Conservation (phyloP, 441 rosid species). For the Mallotus japonicus region DNA sequence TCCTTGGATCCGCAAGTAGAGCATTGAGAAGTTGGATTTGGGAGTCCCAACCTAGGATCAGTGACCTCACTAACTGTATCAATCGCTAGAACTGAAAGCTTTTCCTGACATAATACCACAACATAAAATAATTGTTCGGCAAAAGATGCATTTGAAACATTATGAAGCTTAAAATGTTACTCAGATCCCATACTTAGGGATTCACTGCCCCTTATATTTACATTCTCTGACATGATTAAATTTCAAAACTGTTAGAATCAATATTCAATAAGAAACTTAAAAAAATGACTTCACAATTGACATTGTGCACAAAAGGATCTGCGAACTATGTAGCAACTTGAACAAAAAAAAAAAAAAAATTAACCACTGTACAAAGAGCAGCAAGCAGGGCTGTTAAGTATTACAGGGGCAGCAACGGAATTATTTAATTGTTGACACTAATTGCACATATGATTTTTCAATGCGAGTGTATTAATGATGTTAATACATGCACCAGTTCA, state of each 20-base stretch:
- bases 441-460: not conserved
- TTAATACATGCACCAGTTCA: not conserved
- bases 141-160: not conserved
- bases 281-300: not conserved
- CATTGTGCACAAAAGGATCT: not conserved
- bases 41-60: slow-evolving; percentile 79
- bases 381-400: not conserved
- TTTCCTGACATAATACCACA: slow-evolving; percentile 49
- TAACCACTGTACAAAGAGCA: not conserved
- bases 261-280: not conserved
- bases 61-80: slow-evolving; percentile 54
- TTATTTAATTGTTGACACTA: not conserved
- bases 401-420: not conserved
- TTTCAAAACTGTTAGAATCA: not conserved
- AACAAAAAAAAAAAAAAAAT: not conserved
- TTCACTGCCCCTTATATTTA: not conserved
- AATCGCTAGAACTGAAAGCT: slow-evolving; percentile 45
- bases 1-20: slow-evolving; percentile 63
- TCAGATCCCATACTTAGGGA: slow-evolving; percentile 1
- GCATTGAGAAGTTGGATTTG: slow-evolving; percentile 64
- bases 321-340: not conserved
- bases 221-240: not conserved
- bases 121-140: not conserved
- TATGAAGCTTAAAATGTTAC: not conserved
- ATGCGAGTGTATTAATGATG: not conserved